Percentiles rank a stretch among this genome's conserved stretches.
Evolutionary conservation across 1,284 basidiomycete genomes (phyloP).

Genomic region (Gastroboletus turbinatus): DNA sequence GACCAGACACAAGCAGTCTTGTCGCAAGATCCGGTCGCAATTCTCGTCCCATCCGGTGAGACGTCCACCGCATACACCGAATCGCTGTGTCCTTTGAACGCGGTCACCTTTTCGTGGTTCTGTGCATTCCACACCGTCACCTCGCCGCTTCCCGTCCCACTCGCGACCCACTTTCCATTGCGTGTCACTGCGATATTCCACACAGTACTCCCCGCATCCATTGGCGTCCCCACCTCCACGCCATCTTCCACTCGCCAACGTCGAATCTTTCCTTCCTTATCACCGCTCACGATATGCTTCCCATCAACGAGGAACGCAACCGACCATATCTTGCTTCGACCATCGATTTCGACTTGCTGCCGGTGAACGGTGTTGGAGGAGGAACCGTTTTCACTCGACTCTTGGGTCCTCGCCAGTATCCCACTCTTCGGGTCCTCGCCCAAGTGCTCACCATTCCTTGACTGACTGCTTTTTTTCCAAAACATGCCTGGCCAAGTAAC

Average conservation of each 20-base stretch:
- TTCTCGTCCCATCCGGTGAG: too few species aligned
- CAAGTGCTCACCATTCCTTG: too few species aligned
- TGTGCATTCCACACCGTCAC: constrained; percentile 1
- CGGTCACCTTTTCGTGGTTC: background rate
- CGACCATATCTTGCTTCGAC: background rate
- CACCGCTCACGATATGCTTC: background rate
- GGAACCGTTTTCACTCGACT: too few species aligned
- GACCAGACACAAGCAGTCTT: too few species aligned
- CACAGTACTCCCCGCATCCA: background rate
- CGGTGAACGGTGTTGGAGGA: background rate
- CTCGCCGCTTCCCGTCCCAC: background rate
- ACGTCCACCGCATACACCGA: too few species aligned
- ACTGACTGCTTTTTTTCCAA: too few species aligned
- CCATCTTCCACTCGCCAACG: constrained; percentile 6
- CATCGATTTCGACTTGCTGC: too few species aligned
- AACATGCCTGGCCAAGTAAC: too few species aligned
- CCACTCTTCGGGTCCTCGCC: too few species aligned
- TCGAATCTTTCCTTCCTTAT: constrained; percentile 3
- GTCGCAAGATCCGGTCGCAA: too few species aligned
- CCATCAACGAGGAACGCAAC: background rate
- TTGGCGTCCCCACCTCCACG: background rate
- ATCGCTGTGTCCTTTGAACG: background rate
- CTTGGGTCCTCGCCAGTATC: too few species aligned
- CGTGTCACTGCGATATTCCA: background rate
- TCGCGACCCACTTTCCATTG: constrained; percentile 10